Evolutionary conservation across 2,329 filamentous ascomycete species (phyloP).

Genomic region (Monosporascus sp.): DNA sequence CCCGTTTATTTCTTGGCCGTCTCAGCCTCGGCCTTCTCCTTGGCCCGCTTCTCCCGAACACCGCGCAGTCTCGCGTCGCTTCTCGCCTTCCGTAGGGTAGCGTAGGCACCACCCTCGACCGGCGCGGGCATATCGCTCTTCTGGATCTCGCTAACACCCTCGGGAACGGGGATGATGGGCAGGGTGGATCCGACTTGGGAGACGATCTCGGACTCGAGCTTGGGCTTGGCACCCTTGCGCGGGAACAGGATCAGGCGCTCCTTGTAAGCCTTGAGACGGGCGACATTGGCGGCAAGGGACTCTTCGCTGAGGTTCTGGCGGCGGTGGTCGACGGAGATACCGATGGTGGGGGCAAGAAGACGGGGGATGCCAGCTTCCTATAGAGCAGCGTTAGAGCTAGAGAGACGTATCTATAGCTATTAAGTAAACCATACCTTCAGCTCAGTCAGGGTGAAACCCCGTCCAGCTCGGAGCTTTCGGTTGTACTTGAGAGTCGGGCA

Average conservation of each 20-base stretch:
- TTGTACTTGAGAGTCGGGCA: constrained; percentile 99
- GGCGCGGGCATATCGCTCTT: constrained; percentile 74
- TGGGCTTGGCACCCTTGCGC: constrained; percentile 87
- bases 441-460: constrained; percentile 96
- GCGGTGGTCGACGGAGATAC: constrained; percentile 93
- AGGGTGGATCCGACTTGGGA: constrained; percentile 54
- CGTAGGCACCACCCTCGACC: constrained; percentile 79
- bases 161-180: constrained; percentile 65
- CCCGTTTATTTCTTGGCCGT: constrained; percentile 75
- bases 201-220: constrained; percentile 68
- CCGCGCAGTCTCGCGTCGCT: constrained; percentile 77
- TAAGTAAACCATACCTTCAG: constrained; percentile 72
- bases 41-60: constrained; percentile 86
- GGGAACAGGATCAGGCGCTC: constrained; percentile 96
- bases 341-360: constrained; percentile 91
- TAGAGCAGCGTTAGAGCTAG: constrained; percentile 29
- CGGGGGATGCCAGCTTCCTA: constrained; percentile 94
- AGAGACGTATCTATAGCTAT: neutral
- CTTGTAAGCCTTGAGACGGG: constrained; percentile 97
- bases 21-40: constrained; percentile 81
- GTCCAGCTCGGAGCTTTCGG: constrained; percentile 91
- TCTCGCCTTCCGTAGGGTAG: constrained; percentile 77
- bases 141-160: constrained; percentile 68
- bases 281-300: constrained; percentile 89
- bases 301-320: constrained; percentile 97